Base-by-base conservation (phyloP, 176 grass and related monocot species). In the Oryza australiensis region DNA sequence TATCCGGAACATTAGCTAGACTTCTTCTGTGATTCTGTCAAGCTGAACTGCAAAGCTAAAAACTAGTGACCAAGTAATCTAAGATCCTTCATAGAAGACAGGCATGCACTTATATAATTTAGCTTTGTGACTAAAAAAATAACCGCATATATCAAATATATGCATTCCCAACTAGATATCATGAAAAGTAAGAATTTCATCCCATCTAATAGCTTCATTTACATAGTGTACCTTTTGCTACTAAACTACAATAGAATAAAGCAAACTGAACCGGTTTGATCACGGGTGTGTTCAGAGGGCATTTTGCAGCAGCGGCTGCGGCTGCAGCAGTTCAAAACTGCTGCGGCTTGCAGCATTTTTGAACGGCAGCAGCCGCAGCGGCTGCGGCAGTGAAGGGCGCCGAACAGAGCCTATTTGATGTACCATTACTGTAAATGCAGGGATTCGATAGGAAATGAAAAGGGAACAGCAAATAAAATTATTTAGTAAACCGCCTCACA, bases 401-500 rank as follows among this genome's bases (percentile, higher is more conserved):
- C 34, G 7, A 35, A 35, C 34, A 35, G 5, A 37, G 35, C 35
- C 35, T 53, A 20, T 53, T 53, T 46, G 60, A 30, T 23, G 43
- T 5, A 53, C 15, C 13, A 5, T 74, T 75, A 24, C 7, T 30
- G 53, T 28, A 38, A 49, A 27, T 20, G 35, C 9, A 41, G 22
- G 5, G 5, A 14, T 82, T 63, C 37, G 18, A 48, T 62, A 71
- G 23, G 12, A 62, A 68, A 16, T 38, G 26, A 57, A 26, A 68
- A 30, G 4, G 26, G 32, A 16, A 26, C 1, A 16, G 5, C 3
- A 27, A 5, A 30, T 32, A 5, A 71, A 68, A 53, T 57, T 37
- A 68, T 32, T 59, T 38, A 72, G 12, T 18, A 41, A 70, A 76
- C 64, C n/a, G n/a, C 24, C 93, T 88, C 73, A 92, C 93, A 88